A percentile compares a stretch with the other conserved stretches of the same genome.
Conservation (phyloP, 2,329 filamentous ascomycete species). For the Aschersonia sp. region DNA sequence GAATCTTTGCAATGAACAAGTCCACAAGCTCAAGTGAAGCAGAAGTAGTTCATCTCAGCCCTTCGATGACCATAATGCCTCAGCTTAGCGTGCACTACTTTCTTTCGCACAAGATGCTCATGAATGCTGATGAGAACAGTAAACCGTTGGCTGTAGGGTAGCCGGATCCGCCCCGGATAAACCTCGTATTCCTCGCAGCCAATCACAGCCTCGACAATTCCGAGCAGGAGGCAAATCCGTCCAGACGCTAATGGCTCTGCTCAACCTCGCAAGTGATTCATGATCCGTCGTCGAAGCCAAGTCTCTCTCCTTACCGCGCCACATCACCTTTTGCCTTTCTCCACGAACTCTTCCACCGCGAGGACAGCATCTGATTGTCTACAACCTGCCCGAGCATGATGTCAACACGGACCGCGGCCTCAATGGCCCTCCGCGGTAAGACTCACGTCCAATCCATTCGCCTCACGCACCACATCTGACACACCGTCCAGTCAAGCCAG, state of each 20-base stretch:
- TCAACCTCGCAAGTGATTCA: slow-evolving; percentile 3
- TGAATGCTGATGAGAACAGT: not conserved
- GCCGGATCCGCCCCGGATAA: slow-evolving; percentile 4
- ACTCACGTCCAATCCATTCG: not conserved
- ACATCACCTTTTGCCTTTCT: not conserved
- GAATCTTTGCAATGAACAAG: too few relatives aligned
- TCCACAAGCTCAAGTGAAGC: too few relatives aligned
- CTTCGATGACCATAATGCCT: too few relatives aligned
- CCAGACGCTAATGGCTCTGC: slow-evolving; percentile 11
- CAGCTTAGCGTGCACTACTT: too few relatives aligned
- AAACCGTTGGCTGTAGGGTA: slow-evolving; percentile 15
- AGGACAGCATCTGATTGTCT: not conserved
- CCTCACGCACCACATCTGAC: slow-evolving; percentile 1
- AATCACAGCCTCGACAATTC: slow-evolving; percentile 18
- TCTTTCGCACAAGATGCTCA: not conserved
- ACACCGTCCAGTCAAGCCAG: slow-evolving; percentile 43
- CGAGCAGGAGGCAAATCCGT: slow-evolving; percentile 15
- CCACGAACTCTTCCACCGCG: not conserved
- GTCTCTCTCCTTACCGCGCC: not conserved
- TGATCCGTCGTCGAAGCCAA: not conserved
- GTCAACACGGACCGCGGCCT: slow-evolving; percentile 34
- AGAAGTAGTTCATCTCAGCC: too few relatives aligned
- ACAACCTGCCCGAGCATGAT: slow-evolving; percentile 16
- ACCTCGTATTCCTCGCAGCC: slow-evolving; percentile 5
- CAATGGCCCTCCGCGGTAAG: slow-evolving; percentile 36